Percentiles rank a stretch among this genome's conserved stretches.
phyloP scores from a whole-genome alignment of 345 rosid species.

The Sonneratia alba region DNA sequence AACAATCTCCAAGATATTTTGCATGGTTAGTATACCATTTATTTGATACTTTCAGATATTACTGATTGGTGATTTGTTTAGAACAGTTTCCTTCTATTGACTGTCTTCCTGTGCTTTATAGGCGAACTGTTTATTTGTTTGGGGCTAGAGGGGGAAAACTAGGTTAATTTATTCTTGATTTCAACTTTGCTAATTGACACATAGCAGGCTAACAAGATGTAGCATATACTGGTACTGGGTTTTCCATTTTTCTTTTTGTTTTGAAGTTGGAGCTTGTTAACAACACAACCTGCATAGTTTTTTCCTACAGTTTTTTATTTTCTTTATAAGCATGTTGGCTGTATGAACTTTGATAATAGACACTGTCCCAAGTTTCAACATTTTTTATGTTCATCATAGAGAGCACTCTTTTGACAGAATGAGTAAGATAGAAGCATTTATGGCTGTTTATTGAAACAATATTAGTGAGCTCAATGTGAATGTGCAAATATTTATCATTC shows the following conservation, averaged over 20 bases:
- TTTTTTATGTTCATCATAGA: not conserved
- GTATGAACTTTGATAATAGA: not conserved
- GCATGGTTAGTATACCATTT: constrained; percentile 48
- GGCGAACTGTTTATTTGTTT: not conserved
- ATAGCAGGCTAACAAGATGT: not conserved
- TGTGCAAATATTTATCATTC: not conserved
- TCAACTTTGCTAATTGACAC: not conserved
- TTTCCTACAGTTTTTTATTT: not conserved
- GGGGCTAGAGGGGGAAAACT: not conserved
- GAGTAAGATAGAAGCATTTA: not conserved
- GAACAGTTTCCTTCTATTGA: not conserved
- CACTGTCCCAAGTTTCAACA: not conserved
- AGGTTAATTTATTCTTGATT: not conserved
- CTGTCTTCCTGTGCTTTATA: not conserved
- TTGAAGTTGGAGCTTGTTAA: not conserved
- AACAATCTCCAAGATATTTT: constrained; percentile 72
- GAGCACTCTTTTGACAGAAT: not conserved
- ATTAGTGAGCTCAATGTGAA: not conserved
- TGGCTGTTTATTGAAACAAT: not conserved
- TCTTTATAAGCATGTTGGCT: not conserved
- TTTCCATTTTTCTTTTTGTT: not conserved
- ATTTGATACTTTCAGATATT: not conserved
- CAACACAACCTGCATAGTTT: not conserved
- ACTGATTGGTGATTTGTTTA: not conserved
- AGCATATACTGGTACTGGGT: not conserved